These are phyloP conservation scores for Kodamaea hsintzibuensis DNA, from an alignment of 805 yeast genomes.

Conservation along the genomic window DNA sequence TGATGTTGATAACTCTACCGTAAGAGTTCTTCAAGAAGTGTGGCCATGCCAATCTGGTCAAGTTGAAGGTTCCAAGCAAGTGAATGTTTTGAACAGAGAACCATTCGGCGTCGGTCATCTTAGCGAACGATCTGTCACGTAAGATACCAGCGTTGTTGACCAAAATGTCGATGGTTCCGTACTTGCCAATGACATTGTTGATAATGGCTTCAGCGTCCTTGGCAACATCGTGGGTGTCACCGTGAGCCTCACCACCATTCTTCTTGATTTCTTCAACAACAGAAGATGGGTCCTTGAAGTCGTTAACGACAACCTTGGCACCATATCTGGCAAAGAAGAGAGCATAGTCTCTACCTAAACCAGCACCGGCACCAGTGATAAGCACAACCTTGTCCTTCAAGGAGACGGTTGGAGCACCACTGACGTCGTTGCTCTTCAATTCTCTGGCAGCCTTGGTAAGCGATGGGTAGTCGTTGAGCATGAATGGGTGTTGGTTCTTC, in stretches of 20 bases:
- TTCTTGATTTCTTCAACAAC: conserved; percentile 74
- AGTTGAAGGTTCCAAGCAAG: conserved; percentile 74
- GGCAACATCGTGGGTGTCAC: conserved; percentile 80
- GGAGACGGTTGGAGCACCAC: conserved; percentile 49
- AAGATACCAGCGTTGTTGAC: conserved; percentile 94
- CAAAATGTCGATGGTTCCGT: conserved; percentile 82
- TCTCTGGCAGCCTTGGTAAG: conserved; percentile 54
- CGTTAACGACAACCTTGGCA: conserved; percentile 93
- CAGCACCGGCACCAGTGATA: conserved; percentile 94
- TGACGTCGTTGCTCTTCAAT: conserved; percentile 51
- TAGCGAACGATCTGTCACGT: conserved; percentile 83
- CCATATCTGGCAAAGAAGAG: conserved; percentile 83
- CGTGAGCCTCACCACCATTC: conserved; percentile 79
- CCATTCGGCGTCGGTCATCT: conserved; percentile 88
- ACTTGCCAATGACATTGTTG: conserved; percentile 70
- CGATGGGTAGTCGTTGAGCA: conserved; percentile 67
- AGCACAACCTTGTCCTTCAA: conserved; percentile 83
- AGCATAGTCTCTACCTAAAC: conserved; percentile 91
- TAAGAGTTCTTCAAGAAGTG: conserved; percentile 71
- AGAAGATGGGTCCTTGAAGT: conserved; percentile 69
- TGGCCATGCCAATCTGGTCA: conserved; percentile 93
- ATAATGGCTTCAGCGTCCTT: conserved; percentile 72
- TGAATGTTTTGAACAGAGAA: conserved; percentile 77
- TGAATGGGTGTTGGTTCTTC: conserved; percentile 64
- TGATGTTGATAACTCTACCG: conserved; percentile 83